Conservation (phyloP, 2,329 filamentous ascomycete species). For the Curvularia eragrostidis region DNA sequence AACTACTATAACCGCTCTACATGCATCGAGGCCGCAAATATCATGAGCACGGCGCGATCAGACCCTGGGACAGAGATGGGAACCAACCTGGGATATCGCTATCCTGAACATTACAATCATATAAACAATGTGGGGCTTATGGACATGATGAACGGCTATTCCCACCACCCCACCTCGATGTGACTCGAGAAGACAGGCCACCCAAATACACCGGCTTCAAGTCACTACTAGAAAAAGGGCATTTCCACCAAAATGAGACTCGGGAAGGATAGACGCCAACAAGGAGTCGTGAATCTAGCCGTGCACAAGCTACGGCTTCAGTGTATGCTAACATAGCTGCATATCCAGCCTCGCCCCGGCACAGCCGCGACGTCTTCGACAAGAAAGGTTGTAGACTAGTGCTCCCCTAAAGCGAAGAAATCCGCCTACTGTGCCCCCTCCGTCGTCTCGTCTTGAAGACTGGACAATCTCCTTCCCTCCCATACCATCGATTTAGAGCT, state of each 20-base stretch:
- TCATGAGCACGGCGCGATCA: slow-evolving; percentile 54
- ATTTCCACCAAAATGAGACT: background rate
- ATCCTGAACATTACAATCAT: slow-evolving; percentile 49
- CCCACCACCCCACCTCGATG: slow-evolving; percentile 28
- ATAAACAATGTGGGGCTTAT: slow-evolving; percentile 55
- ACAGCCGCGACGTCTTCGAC: background rate
- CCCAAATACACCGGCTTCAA: background rate
- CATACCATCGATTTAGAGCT: background rate
- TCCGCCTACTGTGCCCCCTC: background rate
- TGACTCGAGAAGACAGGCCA: slow-evolving; percentile 10
- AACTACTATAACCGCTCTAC: slow-evolving; percentile 42
- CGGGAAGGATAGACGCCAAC: background rate
- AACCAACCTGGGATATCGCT: slow-evolving; percentile 50
- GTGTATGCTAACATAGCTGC: background rate
- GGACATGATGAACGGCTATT: slow-evolving; percentile 56
- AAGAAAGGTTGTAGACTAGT: background rate
- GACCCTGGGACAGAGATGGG: slow-evolving; percentile 50
- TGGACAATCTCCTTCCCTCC: background rate
- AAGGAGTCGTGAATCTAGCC: background rate
- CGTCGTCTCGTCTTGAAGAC: background rate
- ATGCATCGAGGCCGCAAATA: slow-evolving; percentile 53
- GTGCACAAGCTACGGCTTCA: background rate
- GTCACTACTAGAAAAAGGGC: background rate
- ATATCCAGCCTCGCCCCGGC: background rate
- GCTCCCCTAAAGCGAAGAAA: background rate